Conservation (phyloP, 805 yeast species). For the Lipomyces spencermartinsiae region DNA sequence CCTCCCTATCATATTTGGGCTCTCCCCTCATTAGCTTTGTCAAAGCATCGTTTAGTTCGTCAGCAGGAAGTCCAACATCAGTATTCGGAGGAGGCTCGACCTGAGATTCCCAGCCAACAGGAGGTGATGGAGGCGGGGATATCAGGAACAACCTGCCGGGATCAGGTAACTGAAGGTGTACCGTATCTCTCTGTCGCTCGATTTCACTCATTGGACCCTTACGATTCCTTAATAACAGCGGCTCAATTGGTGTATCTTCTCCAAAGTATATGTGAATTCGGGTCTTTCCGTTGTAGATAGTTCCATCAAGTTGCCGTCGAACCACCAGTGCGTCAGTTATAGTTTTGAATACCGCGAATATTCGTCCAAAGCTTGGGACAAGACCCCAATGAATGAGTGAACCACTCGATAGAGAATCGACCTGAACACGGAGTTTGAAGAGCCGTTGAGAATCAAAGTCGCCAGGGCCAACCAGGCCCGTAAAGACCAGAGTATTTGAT, state of each 20-base stretch:
- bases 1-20: not conserved
- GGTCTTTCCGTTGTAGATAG: conserved; percentile 2
- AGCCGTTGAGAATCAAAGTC: conserved; percentile 19
- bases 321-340: conserved; percentile 23
- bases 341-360: conserved; percentile 28
- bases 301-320: conserved; percentile 22
- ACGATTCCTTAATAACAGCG: not conserved
- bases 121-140: conserved; percentile 44
- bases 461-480: conserved; percentile 13
- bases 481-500: conserved; percentile 24
- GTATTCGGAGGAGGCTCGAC: conserved; percentile 41
- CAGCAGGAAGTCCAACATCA: conserved; percentile 27
- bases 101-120: conserved; percentile 39
- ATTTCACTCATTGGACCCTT: conserved; percentile 12
- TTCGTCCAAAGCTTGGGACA: conserved; percentile 30
- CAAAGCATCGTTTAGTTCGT: conserved; percentile 30
- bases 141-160: conserved; percentile 38
- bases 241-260: conserved; percentile 8
- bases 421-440: not conserved
- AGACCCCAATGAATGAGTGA: conserved; percentile 33
- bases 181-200: conserved; percentile 14
- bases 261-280: conserved; percentile 25
- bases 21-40: conserved; percentile 10
- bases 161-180: conserved; percentile 37
- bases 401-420: not conserved